Conservation (phyloP, 306 rosid genomes). For the Pyrus pyrifolia region DNA sequence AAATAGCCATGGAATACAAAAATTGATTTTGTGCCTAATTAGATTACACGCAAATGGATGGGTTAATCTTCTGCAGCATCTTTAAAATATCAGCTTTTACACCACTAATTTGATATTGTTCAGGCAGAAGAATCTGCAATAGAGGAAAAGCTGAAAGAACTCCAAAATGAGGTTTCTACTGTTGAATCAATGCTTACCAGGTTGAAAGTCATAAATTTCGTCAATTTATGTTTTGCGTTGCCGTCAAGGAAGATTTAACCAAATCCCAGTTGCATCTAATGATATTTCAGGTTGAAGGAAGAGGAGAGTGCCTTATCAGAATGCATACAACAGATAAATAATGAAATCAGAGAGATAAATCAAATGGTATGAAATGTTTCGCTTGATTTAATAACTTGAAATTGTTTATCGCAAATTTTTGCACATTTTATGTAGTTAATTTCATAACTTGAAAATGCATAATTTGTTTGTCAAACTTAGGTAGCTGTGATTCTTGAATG, state of each 20-base stretch:
- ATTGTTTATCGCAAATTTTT: neutral
- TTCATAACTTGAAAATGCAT: neutral
- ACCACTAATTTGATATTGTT: constrained; percentile 16
- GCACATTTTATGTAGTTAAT: neutral
- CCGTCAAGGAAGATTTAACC: constrained; percentile 14
- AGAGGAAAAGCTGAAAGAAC: constrained; percentile 56
- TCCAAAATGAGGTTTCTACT: constrained; percentile 40
- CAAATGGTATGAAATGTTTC: constrained; percentile 38
- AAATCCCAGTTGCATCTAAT: constrained; percentile 14
- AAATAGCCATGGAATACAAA: neutral
- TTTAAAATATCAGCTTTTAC: neutral
- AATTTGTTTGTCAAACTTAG: neutral
- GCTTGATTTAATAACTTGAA: neutral
- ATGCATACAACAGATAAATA: constrained; percentile 14
- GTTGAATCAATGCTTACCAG: constrained; percentile 40
- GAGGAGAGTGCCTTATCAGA: constrained; percentile 43
- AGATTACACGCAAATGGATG: neutral
- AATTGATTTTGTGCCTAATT: neutral
- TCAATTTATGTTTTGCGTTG: constrained; percentile 16
- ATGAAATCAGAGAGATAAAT: constrained; percentile 35
- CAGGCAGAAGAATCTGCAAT: constrained; percentile 74
- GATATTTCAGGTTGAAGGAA: constrained; percentile 53
- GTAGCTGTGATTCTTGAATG: neutral
- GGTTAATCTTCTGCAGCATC: neutral
- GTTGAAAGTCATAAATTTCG: constrained; percentile 25